Base-by-base conservation (phyloP, 139 green algal species). In the Chlorella sp. region DNA sequence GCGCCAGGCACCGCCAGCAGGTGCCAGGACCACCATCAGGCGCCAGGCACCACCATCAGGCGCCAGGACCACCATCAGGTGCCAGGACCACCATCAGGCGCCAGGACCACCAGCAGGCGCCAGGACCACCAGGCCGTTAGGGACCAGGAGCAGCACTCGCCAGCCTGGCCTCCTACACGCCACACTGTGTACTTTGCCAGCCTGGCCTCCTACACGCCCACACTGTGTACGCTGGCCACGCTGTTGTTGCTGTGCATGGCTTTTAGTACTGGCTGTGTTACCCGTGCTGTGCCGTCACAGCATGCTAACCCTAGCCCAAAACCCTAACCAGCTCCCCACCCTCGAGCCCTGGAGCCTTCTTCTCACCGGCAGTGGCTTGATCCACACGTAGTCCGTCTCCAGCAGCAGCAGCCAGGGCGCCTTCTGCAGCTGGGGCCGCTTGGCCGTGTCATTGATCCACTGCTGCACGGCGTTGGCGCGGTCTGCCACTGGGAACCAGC, bases 401-500 rank as follows among this genome's bases (percentile, higher is more conserved):
- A 94, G 87, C 75, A 96, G 76, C 34, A 93, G 87, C 68, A 96
- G 74, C 89, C 90, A 95, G 2, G 88, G 86, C 0, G 80, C 91
- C 83, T 93, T 88, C 61, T 91, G 75, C 50, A 92, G 59, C 2
- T 79, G 74, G 0, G 85, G 82, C 35, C 92, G 74, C 35, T 77
- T 65, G 30, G 80, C 71, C 0, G 82, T 89, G 0, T 89, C 90
- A 49, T 86, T 70, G 55, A 95, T 71, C 63, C 83, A 97, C 76
- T 95, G 31, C 51, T 67, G 50, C 4, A 74, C 24, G 2, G 69
- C 90, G 51, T 94, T 88, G n/a, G 91, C 89, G 1, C 92, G 80
- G 80, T 96, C 90, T 20, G 89, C 86, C 26, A 95, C 90, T 0
- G 92, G 92, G 77, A 95, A 96, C 69, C 92, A 90, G 74, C 92